Base-by-base conservation (phyloP, 768 basidiomycete species). In the Lactarius deliciosus region DNA sequence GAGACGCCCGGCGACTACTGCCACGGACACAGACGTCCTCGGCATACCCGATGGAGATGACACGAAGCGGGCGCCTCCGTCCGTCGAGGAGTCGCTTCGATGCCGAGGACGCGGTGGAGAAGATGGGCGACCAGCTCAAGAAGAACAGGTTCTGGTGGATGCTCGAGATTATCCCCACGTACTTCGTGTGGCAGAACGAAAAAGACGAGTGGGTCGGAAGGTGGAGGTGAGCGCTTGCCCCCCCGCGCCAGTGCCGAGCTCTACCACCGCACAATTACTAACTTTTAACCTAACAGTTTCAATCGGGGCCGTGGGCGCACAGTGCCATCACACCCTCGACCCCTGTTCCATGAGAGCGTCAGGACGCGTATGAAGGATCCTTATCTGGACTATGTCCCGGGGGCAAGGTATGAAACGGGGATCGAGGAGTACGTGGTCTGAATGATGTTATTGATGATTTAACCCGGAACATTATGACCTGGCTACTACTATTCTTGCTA, bases 261-360 rank as follows among this genome's bases (percentile, higher is more conserved):
- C 38, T 13, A 16, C 38, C 38, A 16, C 4, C 15, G 13, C 38
- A 40, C 15, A 40, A n/a, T 50, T 47, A 15, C 20, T 43, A 38
- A 64, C 64, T 3, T 43, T 55, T 40, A 3, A 22, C 61, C 47
- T n/a, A n/a, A 22, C 64, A 86, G 84, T 43, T 75, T 81, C 61
- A 82, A 90, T 70, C 64, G 86, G 3, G 89, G 89, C 22, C 79
- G 76, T 63, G 87, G 88, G 0, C 80, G 90, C n/a, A 65, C 74
- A 16, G 82, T 91, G 60, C 72, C 72, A 5, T 22, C 47, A 10
- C 3, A 50, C 2, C 69, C 74, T 3, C 79, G 77, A 54, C 87
- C 89, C 0, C 81, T 80, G 11, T 87, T 92, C 72, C 89, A 92
- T 71, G 72, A 79, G 47, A 85, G 85, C 4, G 90, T 92, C 32